Conservation (phyloP, 352 stramenopile genomes). For the Phytopythium ostracodes region DNA sequence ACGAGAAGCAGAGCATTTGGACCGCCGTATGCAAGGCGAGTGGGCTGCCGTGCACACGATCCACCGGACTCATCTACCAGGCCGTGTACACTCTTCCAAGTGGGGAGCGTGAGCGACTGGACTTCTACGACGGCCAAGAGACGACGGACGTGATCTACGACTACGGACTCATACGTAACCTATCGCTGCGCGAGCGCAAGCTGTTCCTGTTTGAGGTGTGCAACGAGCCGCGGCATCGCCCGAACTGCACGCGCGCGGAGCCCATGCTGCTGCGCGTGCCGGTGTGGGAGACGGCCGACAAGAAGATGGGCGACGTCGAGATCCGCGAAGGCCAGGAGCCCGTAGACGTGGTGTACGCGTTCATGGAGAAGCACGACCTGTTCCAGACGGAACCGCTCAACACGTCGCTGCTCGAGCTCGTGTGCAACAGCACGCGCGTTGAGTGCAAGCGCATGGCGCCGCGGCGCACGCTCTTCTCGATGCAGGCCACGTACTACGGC, state of each 20-base stretch:
- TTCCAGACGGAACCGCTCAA: conserved; percentile 82
- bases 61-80: conserved; percentile 59
- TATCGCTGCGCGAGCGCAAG: conserved; percentile 62
- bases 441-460: conserved; percentile 45
- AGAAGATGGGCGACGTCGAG: conserved; percentile 68
- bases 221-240: conserved; percentile 49
- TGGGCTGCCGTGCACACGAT: conserved; percentile 45
- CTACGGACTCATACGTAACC: conserved; percentile 65
- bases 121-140: conserved; percentile 72
- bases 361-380: conserved; percentile 83
- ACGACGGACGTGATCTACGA: conserved; percentile 75
- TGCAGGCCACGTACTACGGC: conserved; percentile 71
- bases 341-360: conserved; percentile 78
- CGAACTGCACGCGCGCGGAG: conserved; percentile 77
- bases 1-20: conserved; percentile 61
- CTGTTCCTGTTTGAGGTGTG: conserved; percentile 66
- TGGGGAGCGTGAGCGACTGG: conserved; percentile 42
- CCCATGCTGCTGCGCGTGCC: conserved; percentile 71
- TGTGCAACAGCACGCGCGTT: conserved; percentile 73
- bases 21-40: conserved; percentile 47
- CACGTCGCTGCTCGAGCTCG: conserved; percentile 55
- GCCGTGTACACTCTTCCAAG: conserved; percentile 52
- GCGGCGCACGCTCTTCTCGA: conserved; percentile 70
- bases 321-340: conserved; percentile 78
- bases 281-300: conserved; percentile 64